Evolutionary conservation across 805 yeast genomes (phyloP).

Genomic region (Saccharomycopsis amapae): DNA sequence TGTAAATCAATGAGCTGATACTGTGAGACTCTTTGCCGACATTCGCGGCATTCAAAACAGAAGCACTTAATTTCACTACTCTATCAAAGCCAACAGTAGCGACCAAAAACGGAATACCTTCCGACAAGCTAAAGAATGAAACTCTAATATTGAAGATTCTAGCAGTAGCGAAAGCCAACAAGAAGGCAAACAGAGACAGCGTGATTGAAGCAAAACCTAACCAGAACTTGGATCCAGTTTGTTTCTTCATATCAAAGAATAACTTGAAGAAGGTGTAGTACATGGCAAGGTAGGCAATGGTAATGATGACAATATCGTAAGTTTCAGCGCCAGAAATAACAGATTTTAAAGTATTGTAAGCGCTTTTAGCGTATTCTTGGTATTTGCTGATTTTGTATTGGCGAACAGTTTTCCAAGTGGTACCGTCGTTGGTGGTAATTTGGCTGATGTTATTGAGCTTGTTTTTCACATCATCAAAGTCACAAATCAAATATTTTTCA

Average conservation of each 20-base stretch:
- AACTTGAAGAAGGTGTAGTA: slow-evolving; percentile 70
- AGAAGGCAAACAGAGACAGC: slow-evolving; percentile 75
- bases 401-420: slow-evolving; percentile 51
- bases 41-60: slow-evolving; percentile 40
- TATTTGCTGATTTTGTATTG: slow-evolving; percentile 50
- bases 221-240: slow-evolving; percentile 82
- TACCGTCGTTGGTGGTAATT: slow-evolving; percentile 34
- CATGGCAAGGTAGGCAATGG: slow-evolving; percentile 83
- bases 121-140: slow-evolving; percentile 68
- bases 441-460: slow-evolving; percentile 23
- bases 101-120: slow-evolving; percentile 90
- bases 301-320: slow-evolving; percentile 73
- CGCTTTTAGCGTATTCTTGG: slow-evolving; percentile 41
- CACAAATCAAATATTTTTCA: slow-evolving; percentile 37
- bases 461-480: slow-evolving; percentile 24
- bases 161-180: slow-evolving; percentile 64
- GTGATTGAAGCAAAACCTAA: slow-evolving; percentile 71
- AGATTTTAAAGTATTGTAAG: slow-evolving; percentile 35
- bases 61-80: slow-evolving; percentile 63
- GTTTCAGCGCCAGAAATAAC: slow-evolving; percentile 68
- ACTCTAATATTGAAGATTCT: slow-evolving; percentile 51
- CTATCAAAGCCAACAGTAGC: slow-evolving; percentile 89
- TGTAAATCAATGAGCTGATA: slow-evolving; percentile 28
- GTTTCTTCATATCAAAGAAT: slow-evolving; percentile 63
- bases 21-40: slow-evolving; percentile 26